A percentile compares a stretch with the other conserved stretches of the same genome.
Evolutionary conservation across 1,284 basidiomycete genomes (phyloP).

Genomic region (Ceratobasidium sp.): DNA sequence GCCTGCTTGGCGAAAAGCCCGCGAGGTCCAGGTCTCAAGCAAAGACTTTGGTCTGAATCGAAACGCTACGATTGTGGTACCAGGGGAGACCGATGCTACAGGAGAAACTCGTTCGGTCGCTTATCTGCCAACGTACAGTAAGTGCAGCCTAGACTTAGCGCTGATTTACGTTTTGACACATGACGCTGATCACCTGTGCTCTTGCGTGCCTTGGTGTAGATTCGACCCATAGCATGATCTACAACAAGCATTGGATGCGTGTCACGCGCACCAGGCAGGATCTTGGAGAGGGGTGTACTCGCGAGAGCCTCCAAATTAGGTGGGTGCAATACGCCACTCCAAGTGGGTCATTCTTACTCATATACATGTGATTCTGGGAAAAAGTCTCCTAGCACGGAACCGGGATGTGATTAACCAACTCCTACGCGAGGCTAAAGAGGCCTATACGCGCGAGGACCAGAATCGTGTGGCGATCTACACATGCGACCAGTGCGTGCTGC

Average conservation of each 20-base stretch:
- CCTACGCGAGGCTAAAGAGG: slow-evolving; percentile 69
- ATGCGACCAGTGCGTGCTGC: slow-evolving; percentile 54
- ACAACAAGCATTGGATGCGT: slow-evolving; percentile 49
- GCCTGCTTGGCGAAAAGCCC: slow-evolving; percentile 64
- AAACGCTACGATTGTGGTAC: slow-evolving; percentile 49
- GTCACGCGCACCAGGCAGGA: slow-evolving; percentile 49
- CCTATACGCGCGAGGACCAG: slow-evolving; percentile 67
- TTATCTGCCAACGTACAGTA: slow-evolving; percentile 51
- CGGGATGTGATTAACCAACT: slow-evolving; percentile 70
- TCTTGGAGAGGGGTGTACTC: slow-evolving; percentile 45
- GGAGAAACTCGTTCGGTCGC: slow-evolving; percentile 51
- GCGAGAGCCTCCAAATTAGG: slow-evolving; percentile 53
- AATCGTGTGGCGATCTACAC: slow-evolving; percentile 70
- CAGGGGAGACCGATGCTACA: slow-evolving; percentile 59
- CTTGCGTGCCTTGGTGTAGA: slow-evolving; percentile 32
- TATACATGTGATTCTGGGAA: not conserved
- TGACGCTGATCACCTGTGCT: slow-evolving; percentile 15
- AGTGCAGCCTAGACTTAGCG: not conserved
- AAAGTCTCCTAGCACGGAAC: slow-evolving; percentile 83
- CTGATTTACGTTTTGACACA: not conserved
- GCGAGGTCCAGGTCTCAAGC: slow-evolving; percentile 65
- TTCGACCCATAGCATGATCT: slow-evolving; percentile 50
- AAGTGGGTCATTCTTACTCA: not conserved
- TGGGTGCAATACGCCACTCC: slow-evolving; percentile 40
- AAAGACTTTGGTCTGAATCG: slow-evolving; percentile 43